Base-by-base conservation (phyloP, 352 stramenopile genomes). In the Globisporangium okanoganense region DNA sequence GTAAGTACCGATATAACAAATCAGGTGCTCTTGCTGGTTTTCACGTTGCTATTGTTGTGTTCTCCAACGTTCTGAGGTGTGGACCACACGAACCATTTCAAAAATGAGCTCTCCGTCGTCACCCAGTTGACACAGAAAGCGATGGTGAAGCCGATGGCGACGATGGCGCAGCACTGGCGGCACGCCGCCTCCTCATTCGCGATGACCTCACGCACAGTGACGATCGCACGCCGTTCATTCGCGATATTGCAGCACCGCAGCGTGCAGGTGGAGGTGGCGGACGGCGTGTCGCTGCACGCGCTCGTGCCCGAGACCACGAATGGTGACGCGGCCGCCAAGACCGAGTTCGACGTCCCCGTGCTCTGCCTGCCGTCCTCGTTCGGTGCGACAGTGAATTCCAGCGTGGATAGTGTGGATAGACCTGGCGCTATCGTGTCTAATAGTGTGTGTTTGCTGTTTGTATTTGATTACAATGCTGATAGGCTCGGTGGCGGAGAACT, bases 311-410 rank as follows among this genome's bases (percentile, higher is more conserved):
- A 56, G 27, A 49, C 56, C 9, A 58, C 22, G 20, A 56, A 38
- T 9, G 29, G 48, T 18, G 9, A 47, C 8, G 31, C n/a, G 1
- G 25, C 43, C 8, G 13, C 51, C 52, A 54, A 67, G 40, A 62
- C n/a, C 31, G 47, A 55, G 54, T 31, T 22, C 20, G 59, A 72
- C 29, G 53, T 65, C 14, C 70, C 76, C 22, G 66, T 94, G 33
- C 71, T 94, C 49, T 92, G 82, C 66, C 55, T 92, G 59, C 79
- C 85, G 38, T 80, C 78, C 18, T 73, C 79, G 5, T 90, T 92
- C 51, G 79, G 82, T 77, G 64, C 44, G 67, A 55, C 10, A 47
- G 18, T 4, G 14, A 27, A 29, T 31, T 13, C 25, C 49, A 4
- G 1, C 18, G 3, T 18, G 25, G 20, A n/a, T 5, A 33, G 20